Percentiles rank a stretch among this genome's conserved stretches.
Evolutionary conservation across 345 rosid species (phyloP).

Genomic region (Noccaea bulbosa): DNA sequence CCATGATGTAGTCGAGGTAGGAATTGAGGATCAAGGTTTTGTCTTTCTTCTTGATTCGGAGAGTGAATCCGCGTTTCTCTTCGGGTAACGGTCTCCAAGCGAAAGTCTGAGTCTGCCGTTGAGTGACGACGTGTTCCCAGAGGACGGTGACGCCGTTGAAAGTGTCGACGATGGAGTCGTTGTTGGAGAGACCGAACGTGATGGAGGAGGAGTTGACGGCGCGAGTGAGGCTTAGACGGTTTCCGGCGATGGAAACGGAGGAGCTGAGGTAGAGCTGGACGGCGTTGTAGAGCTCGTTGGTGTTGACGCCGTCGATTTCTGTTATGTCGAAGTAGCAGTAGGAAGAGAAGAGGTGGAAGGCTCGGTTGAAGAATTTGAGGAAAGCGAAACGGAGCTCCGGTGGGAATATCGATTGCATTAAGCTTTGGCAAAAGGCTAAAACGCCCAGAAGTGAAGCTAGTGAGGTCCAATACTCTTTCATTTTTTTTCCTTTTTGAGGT

Average conservation of each 20-base stretch:
- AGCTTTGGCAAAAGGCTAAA: slow-evolving; percentile 79
- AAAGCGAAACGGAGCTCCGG: slow-evolving; percentile 83
- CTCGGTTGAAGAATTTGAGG: slow-evolving; percentile 58
- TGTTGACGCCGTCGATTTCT: slow-evolving; percentile 94
- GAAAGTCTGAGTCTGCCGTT: slow-evolving; percentile 72
- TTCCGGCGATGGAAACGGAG: slow-evolving; percentile 67
- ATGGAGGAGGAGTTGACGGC: slow-evolving; percentile 83
- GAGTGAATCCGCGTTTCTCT: slow-evolving; percentile 93
- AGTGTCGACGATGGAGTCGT: slow-evolving; percentile 73
- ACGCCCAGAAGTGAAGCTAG: slow-evolving; percentile 81
- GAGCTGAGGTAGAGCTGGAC: slow-evolving; percentile 92
- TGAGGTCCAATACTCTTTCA: slow-evolving; percentile 88
- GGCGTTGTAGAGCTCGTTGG: slow-evolving; percentile 99
- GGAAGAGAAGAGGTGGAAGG: slow-evolving; percentile 61
- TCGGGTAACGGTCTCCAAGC: slow-evolving; percentile 95
- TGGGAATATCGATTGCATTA: slow-evolving; percentile 73
- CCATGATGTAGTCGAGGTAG: slow-evolving; percentile 82
- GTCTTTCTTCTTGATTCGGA: slow-evolving; percentile 71
- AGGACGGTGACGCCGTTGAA: slow-evolving; percentile 61
- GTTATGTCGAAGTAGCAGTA: slow-evolving; percentile 92
- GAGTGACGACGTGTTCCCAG: slow-evolving; percentile 95
- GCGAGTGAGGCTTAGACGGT: slow-evolving; percentile 87
- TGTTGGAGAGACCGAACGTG: slow-evolving; percentile 84
- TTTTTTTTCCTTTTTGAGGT: not conserved
- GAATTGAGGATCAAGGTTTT: slow-evolving; percentile 59